A percentile compares a stretch with the other conserved stretches of the same genome.
These are phyloP conservation scores for Aspergillus fijiensis DNA, from an alignment of 2,329 filamentous ascomycete genomes.

Conservation along the genomic window DNA sequence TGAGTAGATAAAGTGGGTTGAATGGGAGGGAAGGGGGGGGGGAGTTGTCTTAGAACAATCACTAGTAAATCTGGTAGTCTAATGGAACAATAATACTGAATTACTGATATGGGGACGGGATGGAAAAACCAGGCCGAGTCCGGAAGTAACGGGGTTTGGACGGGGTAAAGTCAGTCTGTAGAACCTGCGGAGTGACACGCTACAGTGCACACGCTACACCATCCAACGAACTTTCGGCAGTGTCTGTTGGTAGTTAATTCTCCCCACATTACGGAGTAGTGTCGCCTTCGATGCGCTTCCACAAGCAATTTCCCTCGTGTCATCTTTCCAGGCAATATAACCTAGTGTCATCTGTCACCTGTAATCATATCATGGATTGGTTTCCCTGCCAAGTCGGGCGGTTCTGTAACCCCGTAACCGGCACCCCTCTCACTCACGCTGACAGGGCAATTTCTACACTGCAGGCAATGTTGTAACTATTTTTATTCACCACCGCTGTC, in stretches of 20 bases:
- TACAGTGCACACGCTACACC: no score
- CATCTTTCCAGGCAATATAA: neutral
- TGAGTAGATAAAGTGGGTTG: neutral
- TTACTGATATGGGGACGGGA: neutral
- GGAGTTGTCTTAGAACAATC: neutral
- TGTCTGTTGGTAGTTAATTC: no score
- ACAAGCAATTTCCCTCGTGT: neutral
- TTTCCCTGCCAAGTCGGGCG: neutral
- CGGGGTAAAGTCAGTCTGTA: neutral
- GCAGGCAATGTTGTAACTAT: no score
- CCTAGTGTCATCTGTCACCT: neutral
- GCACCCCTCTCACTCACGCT: neutral
- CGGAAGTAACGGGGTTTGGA: constrained; percentile 33
- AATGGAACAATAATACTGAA: neutral
- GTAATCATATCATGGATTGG: neutral
- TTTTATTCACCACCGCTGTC: neutral
- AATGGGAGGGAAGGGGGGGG: neutral
- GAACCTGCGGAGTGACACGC: neutral
- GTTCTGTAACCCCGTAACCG: constrained; percentile 6
- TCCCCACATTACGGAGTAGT: neutral
- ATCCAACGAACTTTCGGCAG: no score
- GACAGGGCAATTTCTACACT: no score
- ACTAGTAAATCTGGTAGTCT: neutral
- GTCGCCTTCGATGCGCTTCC: constrained; percentile 13
- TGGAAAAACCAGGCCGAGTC: constrained; percentile 13